Evolutionary conservation across 1,284 basidiomycete genomes (phyloP), one percentile per base, ranked within the genome.

Genomic region (Violaceomyces palustris): DNA sequence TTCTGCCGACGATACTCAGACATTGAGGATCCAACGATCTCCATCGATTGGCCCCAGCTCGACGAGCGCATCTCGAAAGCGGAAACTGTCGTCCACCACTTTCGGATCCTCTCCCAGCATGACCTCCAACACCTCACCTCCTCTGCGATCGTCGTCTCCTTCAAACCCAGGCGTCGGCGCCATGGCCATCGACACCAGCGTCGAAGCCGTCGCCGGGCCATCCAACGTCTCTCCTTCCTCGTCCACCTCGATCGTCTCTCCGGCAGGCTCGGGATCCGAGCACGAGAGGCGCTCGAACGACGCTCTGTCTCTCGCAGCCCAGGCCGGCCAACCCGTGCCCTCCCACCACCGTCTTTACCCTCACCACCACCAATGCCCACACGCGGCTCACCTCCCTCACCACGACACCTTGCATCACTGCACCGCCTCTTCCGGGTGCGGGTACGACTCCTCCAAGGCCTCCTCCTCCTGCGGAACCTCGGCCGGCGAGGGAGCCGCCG

Each of bases 31-130:
- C 28, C 56, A 48, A 18, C 47, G 51, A 24, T 55, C 56, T 28
- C 56, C 50, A 1, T 55, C 50, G 12, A 50, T 50, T 45, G 48
- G 50, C 19, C 45, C 56, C 24, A 39, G 41, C 35, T 42, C 56
- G 31, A 22, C 48, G 2, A 26, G 43, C 17, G 36, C 51, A 12
- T 33, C 42, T 12, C 44, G 46, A 21, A 59, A 59, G 39, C 45
- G 56, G 17, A 59, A 59, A 42, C 56, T 59, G 39, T 59, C 56
- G n/a, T 45, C 45, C 6, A 38, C 56, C 7, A 40, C 51, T n/a
- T 55, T 54, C 42, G 44, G 48, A 14, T 51, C 50, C 1, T 51
- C 56, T 25, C 48, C 56, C 21, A 59, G 22, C 37, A 42, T 54
- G 40, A 48, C 27, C 9, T 14, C 10, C 32, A 12, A 17, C 15